Evolutionary conservation across 23 red algal species (phyloP), one percentile per base, ranked within the genome.

Genomic region (Agarophyton chilense): DNA sequence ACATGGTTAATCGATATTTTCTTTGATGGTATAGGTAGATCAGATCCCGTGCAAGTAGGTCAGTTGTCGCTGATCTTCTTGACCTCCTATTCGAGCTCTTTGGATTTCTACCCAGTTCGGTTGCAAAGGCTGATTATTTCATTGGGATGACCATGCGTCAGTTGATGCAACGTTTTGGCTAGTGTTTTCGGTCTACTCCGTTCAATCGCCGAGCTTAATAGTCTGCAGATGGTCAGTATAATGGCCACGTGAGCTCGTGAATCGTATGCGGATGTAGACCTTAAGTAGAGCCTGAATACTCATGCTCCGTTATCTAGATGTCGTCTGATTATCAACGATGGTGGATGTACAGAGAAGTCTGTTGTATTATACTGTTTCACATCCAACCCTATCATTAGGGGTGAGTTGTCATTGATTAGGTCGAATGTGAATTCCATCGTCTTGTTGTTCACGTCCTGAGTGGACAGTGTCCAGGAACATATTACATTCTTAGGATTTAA

Each of bases 1-100:
- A 72, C 63, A 38, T 86, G 81, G 34, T 26, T 86, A 18, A 72
- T 53, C 9, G 81, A 86, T 3, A 86, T 72, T 41, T 86, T 86
- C 13, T 71, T 68, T 2, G 39, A 12, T 4, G 81, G 81, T 45
- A 28, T 29, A 8, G 81, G 81, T 40, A 32, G 17, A 4, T 61
- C 81, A 14, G 81, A 71, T 52, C 72, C 49, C 10, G 57, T 41
- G 56, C 81, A 86, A 6, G 62, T 57, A 14, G 5, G 16, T 8
- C 81, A 86, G 33, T 40, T 62, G 4, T 55, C 45, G 38, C 16
- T 4, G 14, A 86, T 60, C 4, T 6, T 6, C 12, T 19, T 13
- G 3, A 70, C 65, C 17, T 35, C 51, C 56, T 55, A 35, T 17
- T 64, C 25, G 5, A 68, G 10, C 22, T 25, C 6, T 25, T 81